Base-by-base conservation (phyloP, 2,329 filamentous ascomycete species). In the Daldinia sp. region DNA sequence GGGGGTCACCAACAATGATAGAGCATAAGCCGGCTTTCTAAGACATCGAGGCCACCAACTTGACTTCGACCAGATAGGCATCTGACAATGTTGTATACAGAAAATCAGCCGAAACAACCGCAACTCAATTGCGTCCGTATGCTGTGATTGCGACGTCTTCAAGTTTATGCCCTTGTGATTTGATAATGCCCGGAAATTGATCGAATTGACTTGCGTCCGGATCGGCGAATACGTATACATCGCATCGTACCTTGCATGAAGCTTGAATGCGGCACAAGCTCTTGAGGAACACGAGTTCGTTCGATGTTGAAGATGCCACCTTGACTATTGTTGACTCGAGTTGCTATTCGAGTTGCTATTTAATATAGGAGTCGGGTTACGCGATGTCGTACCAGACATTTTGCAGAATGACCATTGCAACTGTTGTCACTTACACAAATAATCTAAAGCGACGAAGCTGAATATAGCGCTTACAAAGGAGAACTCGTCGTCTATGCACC, bases 131-230 rank as follows among this genome's bases (percentile, higher is more conserved):
- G 55, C 45, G 52, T 41, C 29, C 56, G 34, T 56, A 45, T 41
- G 19, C 30, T 34, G 54, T 67, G 67, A 67, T 67, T 73, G 68
- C 69, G 64, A 73, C 69, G 62, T 68, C 60, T 58, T 68, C 66
- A 70, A 71, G 71, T 69, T 74, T 69, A 69, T 73, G 69, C 49
- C 60, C 64, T 66, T 73, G 68, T 74, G 71, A 73, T 74, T 73
- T 68, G 72, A 68, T 60, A 56, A 37, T 66, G 64, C 64, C 64
- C 63, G 65, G 47, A 58, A 61, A 62, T 66, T 61, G 66, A 68
- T 73, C 65, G 63, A 49, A 64, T 66, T 69, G 66, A 63, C 64
- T 68, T 32, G 61, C 67, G 30, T 61, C 51, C 50, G 61, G 70
- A 72, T 73, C 68, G 69, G 55, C 64, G 59, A 68, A 55, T 67